These are phyloP conservation scores for Starmerella apicola DNA, from an alignment of 805 yeast genomes.

Conservation along the genomic window DNA sequence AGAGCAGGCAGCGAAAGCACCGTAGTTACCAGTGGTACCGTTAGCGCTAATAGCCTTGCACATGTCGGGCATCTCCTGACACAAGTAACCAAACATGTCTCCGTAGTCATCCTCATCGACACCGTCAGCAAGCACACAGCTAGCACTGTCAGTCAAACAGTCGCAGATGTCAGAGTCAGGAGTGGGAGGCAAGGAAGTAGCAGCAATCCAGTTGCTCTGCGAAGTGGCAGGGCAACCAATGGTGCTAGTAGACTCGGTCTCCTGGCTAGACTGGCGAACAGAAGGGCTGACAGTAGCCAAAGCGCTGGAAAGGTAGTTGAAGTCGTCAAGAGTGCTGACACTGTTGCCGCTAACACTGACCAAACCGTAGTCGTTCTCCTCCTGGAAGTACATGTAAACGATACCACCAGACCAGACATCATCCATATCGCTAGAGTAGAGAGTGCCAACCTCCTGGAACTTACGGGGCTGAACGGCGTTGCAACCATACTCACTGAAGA, in stretches of 20 bases:
- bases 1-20: conserved; percentile 62
- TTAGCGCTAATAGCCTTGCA: conserved; percentile 52
- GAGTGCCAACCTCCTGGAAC: conserved; percentile 60
- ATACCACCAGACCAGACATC: conserved; percentile 92
- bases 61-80: conserved; percentile 37
- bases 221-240: conserved; percentile 40
- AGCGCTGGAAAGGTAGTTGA: conserved; percentile 42
- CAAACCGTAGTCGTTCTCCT: conserved; percentile 69
- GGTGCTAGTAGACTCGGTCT: conserved; percentile 29
- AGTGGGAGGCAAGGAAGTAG: conserved; percentile 61
- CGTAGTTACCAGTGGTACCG: conserved; percentile 56
- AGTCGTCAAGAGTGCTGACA: conserved; percentile 54
- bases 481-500: conserved; percentile 87
- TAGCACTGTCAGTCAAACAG: conserved; percentile 42
- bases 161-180: conserved; percentile 56
- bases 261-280: conserved; percentile 29
- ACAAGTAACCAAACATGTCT: conserved; percentile 44
- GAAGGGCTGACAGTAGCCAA: conserved; percentile 44
- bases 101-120: conserved; percentile 46
- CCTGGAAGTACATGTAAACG: conserved; percentile 83
- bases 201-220: conserved; percentile 48
- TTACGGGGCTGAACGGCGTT: conserved; percentile 59
- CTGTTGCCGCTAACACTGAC: conserved; percentile 41
- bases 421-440: conserved; percentile 62
- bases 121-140: conserved; percentile 46